Conservation (phyloP, 2,329 filamentous ascomycete genomes). For the Grosmannia serpens region DNA sequence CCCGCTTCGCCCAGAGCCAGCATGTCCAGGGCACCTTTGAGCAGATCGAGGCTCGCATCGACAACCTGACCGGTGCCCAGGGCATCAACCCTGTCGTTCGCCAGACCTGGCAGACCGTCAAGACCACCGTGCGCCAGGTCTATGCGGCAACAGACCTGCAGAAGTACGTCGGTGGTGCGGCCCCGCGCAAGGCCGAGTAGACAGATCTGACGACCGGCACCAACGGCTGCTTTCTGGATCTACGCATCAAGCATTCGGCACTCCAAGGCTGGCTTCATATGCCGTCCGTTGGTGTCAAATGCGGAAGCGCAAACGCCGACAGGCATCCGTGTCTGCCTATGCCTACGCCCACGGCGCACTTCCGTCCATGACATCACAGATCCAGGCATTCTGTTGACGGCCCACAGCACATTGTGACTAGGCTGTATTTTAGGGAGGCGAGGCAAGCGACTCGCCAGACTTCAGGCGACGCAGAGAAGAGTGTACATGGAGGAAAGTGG, state of each 20-base stretch:
- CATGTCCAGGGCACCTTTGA: constrained; percentile 81
- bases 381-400: not conserved
- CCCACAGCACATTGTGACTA: not conserved
- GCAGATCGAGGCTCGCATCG: constrained; percentile 61
- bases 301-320: not conserved
- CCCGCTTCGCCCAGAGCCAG: constrained; percentile 76
- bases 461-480: not conserved
- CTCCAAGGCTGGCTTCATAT: not conserved
- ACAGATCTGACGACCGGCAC: not conserved
- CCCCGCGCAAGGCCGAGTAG: constrained; percentile 51
- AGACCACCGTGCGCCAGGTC: constrained; percentile 60
- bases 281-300: not conserved
- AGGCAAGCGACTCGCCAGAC: not conserved
- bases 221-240: not conserved
- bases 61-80: constrained; percentile 75
- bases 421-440: not conserved
- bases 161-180: constrained; percentile 53
- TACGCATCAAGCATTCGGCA: not conserved
- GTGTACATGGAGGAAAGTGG: not conserved
- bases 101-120: constrained; percentile 70
- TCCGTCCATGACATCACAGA: not conserved
- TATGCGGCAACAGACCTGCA: constrained; percentile 69
- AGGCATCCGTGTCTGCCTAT: not conserved
- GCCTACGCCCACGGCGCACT: not conserved
- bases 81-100: constrained; percentile 70